Conservation (phyloP, 164 flowering plant genomes). For the Liquidambar formosana region DNA sequence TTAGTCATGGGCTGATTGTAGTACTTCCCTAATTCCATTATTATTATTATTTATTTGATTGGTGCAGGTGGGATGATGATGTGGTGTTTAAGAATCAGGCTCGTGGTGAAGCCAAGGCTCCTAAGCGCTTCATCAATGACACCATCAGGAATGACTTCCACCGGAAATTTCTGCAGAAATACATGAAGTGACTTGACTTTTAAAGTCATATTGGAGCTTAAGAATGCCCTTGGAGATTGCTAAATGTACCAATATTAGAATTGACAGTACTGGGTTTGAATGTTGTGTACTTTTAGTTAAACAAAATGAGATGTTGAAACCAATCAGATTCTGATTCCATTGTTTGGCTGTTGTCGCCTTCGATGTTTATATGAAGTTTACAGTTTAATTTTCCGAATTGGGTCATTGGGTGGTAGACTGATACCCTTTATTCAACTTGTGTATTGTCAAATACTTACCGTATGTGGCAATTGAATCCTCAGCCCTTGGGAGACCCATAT, state of each 20-base stretch:
- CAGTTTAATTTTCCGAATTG: not conserved
- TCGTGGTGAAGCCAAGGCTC: conserved; percentile 84
- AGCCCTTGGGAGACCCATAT: too few species aligned
- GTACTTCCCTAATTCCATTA: not conserved
- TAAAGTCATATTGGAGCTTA: not conserved
- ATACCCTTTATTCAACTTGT: not conserved
- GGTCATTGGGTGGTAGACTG: too few species aligned
- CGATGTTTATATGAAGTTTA: not conserved
- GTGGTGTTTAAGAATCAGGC: conserved; percentile 98
- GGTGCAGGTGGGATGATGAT: conserved; percentile 92
- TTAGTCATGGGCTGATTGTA: not conserved
- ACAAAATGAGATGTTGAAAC: not conserved
- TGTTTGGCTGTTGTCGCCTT: too few species aligned
- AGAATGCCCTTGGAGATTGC: too few species aligned
- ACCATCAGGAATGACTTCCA: conserved; percentile 94
- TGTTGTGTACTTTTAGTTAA: not conserved
- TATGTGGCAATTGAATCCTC: not conserved
- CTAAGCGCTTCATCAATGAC: conserved; percentile 95
- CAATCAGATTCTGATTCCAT: too few species aligned
- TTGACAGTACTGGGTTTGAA: not conserved
- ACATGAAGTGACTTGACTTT: conserved; percentile 65
- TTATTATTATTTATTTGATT: not conserved
- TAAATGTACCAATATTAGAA: not conserved
- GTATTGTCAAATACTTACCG: not conserved
- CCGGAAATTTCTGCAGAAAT: conserved; percentile 84